Conservation (phyloP, 1,284 basidiomycete species). For the Pterulicium gracile region DNA sequence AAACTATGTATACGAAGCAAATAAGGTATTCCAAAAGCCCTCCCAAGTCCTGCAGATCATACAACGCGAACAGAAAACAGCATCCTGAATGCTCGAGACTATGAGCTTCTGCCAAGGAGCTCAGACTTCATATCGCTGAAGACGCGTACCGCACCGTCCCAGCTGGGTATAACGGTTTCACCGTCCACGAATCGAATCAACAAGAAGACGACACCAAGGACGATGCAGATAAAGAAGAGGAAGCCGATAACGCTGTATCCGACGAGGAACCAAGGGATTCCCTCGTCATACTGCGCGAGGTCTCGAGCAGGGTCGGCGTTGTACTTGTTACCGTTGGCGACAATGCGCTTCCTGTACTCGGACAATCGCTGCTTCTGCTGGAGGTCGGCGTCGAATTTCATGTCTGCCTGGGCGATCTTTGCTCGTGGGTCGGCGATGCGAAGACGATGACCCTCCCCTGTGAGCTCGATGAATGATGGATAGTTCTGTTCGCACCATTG, state of each 20-base stretch:
- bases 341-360: constrained; percentile 3
- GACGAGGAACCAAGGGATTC: neutral
- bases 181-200: neutral
- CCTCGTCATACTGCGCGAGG: neutral
- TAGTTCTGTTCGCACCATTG: constrained; percentile 87
- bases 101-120: neutral
- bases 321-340: neutral
- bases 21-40: neutral
- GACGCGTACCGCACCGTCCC: neutral
- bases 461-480: constrained; percentile 68
- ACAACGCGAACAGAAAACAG: neutral
- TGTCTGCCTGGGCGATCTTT: neutral
- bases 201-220: neutral
- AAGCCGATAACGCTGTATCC: neutral
- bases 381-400: constrained; percentile 18
- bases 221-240: neutral
- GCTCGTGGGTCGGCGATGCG: neutral
- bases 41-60: neutral
- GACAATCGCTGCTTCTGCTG: constrained; percentile 14
- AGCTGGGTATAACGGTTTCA: neutral
- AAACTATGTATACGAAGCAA: neutral
- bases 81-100: neutral
- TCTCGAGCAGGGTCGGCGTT: neutral
- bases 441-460: neutral
- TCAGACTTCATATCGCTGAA: neutral